Evolutionary conservation across 2,329 filamentous ascomycete genomes (phyloP), one percentile per base, ranked within the genome.

Genomic region (Colletotrichum sp.): DNA sequence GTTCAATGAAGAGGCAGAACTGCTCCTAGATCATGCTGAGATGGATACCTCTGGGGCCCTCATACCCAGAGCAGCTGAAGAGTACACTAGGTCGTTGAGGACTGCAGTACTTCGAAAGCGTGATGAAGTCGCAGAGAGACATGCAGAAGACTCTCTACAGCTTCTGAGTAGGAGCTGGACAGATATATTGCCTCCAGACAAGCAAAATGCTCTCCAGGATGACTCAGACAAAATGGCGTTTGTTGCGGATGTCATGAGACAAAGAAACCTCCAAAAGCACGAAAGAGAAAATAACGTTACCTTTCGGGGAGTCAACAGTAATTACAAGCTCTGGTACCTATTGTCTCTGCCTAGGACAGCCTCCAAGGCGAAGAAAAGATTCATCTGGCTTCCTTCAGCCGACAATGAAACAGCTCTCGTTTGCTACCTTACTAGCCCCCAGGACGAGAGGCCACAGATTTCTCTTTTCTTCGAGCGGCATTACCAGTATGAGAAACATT

Each of bases 1-100:
- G 6, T 21, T 64, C 12, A 24, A 32, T 2, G 3, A 44, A 18
- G 30, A 36, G 30, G 30, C 10, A 24, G 62, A 39, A 8, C 0
- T 0, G 0, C 21, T 57, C 24, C 21, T 18, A 0, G 52, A 57
- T 0, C 52, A 0, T 8, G 0, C 7, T 8, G 52, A 57, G 52
- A 28, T 2, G 13, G 52, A 57, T 57, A 28, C 52, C 1, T 57
- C 52, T 3, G 52, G 21, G 1, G 52, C 52, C 1, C 21, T 57
- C 52, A 28, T 57, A 8, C 3, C 52, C 7, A 57, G 24, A 28
- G 52, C 52, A 28, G 52, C 52, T 15, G 13, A 57, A 0, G 52
- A 3, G 2, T 57, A 57, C 21, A 57, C 52, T 0, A 57, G 8
- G 24, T 28, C 0, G 3, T 2, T 49, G 3, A n/a, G 39, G 18